phyloP scores from a whole-genome alignment of 306 rosid species.

The Trifolium repens region DNA sequence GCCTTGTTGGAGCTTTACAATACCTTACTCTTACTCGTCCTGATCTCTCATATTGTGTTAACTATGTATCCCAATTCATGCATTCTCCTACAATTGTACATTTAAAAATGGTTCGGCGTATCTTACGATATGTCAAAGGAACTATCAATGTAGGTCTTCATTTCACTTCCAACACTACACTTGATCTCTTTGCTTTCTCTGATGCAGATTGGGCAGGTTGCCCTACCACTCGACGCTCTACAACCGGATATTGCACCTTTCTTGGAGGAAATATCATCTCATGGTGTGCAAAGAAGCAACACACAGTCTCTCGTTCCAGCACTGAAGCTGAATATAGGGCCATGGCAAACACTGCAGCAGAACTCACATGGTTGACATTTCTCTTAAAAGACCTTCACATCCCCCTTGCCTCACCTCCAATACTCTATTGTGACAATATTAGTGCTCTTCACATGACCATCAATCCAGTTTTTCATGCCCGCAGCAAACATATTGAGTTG shows the following conservation, averaged over 20 bases:
- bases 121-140: background rate
- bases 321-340: background rate
- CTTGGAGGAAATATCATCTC: background rate
- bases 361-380: background rate
- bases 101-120: constrained; percentile 2
- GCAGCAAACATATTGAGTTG: background rate
- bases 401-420: background rate
- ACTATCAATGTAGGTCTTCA: background rate
- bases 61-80: background rate
- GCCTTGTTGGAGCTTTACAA: background rate
- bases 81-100: background rate
- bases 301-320: background rate
- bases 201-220: constrained; percentile 22
- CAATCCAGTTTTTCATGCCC: background rate
- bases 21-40: background rate
- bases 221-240: background rate
- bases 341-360: background rate
- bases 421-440: background rate
- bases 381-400: background rate
- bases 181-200: constrained; percentile 10
- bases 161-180: background rate
- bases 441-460: background rate
- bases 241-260: background rate
- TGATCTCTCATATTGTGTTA: background rate
- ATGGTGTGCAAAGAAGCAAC: background rate